A percentile compares a stretch with the other conserved stretches of the same genome.
These are phyloP conservation scores for Monosporascus sp. DNA, from an alignment of 2,329 filamentous ascomycete species.

Conservation along the genomic window DNA sequence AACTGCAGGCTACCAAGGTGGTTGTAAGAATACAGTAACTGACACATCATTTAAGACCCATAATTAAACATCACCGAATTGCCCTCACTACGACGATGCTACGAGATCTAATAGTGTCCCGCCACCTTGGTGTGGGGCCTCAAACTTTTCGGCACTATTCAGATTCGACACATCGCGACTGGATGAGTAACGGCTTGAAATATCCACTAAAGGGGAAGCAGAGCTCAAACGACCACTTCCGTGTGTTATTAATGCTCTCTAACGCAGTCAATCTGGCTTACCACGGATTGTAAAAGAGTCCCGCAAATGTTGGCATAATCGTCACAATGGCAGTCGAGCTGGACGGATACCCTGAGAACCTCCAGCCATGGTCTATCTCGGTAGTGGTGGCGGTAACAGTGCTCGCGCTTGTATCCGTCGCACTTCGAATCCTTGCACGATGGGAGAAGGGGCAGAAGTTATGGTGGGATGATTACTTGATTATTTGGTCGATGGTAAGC, in stretches of 20 bases:
- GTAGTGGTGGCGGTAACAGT: constrained; percentile 37
- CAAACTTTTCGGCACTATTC: too few relatives aligned
- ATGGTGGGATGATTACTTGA: constrained; percentile 48
- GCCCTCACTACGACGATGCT: too few relatives aligned
- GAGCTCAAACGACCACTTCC: background rate
- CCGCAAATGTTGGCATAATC: background rate
- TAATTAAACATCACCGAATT: too few relatives aligned
- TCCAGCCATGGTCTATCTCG: constrained; percentile 38
- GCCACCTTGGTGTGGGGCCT: too few relatives aligned
- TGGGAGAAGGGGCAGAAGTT: constrained; percentile 36
- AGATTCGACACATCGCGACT: too few relatives aligned
- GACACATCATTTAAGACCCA: too few relatives aligned
- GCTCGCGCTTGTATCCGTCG: constrained; percentile 33
- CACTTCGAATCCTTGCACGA: constrained; percentile 36
- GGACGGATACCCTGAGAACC: constrained; percentile 22
- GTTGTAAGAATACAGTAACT: too few relatives aligned
- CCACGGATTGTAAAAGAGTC: background rate
- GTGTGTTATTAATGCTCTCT: background rate
- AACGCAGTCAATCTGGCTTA: background rate
- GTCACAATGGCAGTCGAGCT: constrained; percentile 1
- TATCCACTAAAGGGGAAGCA: background rate
- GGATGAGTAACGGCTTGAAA: background rate
- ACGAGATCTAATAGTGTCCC: too few relatives aligned
- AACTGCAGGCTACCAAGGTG: too few relatives aligned
- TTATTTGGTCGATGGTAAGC: constrained; percentile 43